These are phyloP conservation scores for Quercus robur DNA, from an alignment of 306 rosid species.

Conservation along the genomic window DNA sequence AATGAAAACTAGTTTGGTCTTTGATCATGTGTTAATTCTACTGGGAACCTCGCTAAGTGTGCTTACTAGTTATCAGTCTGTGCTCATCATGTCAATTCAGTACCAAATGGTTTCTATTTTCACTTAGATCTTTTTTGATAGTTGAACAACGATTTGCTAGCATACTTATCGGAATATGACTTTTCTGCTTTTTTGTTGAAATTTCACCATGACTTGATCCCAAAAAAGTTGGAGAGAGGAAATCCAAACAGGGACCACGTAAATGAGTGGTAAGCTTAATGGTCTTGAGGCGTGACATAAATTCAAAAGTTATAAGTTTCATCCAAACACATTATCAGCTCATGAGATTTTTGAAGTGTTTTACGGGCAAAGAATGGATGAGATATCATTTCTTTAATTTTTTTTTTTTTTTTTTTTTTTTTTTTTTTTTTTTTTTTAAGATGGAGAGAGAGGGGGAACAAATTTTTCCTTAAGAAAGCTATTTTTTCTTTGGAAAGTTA, in stretches of 20 bases:
- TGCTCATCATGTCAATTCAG: background rate
- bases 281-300: too few relatives aligned
- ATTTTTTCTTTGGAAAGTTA: constrained; percentile 19
- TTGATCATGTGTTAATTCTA: too few relatives aligned
- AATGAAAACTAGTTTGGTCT: background rate
- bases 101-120: background rate
- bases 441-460: background rate
- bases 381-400: too few relatives aligned
- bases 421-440: too few relatives aligned
- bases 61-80: too few relatives aligned
- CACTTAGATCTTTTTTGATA: background rate
- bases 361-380: too few relatives aligned
- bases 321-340: too few relatives aligned
- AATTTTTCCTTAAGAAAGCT: constrained; percentile 8
- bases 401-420: too few relatives aligned
- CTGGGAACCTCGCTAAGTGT: too few relatives aligned
- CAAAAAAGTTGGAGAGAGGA: constrained; percentile 46
- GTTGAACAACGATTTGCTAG: constrained; percentile 6
- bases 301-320: too few relatives aligned
- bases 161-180: constrained; percentile 11
- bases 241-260: background rate
- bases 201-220: constrained; percentile 14
- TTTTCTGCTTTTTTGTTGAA: constrained; percentile 23
- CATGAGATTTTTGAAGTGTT: too few relatives aligned
- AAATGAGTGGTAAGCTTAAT: too few relatives aligned